phyloP scores from a whole-genome alignment of 1,139 yeast species.

The Geotrichum europaeum region DNA sequence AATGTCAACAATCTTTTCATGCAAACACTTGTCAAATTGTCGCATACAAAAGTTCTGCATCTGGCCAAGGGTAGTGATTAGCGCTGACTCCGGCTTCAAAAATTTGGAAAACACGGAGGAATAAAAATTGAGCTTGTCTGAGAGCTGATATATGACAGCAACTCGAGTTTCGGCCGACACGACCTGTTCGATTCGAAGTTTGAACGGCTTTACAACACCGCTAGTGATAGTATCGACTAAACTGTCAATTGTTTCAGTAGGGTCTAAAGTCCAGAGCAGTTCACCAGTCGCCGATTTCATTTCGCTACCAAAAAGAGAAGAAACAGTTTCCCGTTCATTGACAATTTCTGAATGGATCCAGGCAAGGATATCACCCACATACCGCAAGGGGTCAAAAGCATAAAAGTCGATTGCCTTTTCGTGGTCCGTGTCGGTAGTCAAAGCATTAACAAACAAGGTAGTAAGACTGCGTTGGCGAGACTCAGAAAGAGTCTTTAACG shows the following conservation, averaged over 20 bases:
- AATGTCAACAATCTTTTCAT: conserved; percentile 24
- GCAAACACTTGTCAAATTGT: conserved; percentile 31
- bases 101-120: conserved; percentile 57
- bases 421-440: conserved; percentile 43
- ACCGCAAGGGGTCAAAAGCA: conserved; percentile 77
- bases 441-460: conserved; percentile 46
- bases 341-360: conserved; percentile 85
- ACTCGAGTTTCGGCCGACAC: conserved; percentile 60
- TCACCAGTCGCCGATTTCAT: conserved; percentile 2
- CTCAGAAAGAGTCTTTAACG: conserved; percentile 31
- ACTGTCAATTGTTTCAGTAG: conserved; percentile 26
- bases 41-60: conserved; percentile 27
- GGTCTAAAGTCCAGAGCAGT: conserved; percentile 25
- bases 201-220: conserved; percentile 46
- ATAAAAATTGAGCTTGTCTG: conserved; percentile 61
- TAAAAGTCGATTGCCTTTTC: conserved; percentile 54
- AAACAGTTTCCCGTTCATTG: conserved; percentile 75
- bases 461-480: conserved; percentile 30
- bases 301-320: conserved; percentile 41
- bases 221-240: conserved; percentile 44
- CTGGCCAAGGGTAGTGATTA: conserved; percentile 26
- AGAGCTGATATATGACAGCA: conserved; percentile 50
- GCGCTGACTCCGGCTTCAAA: conserved; percentile 22
- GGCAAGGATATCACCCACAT: conserved; percentile 83
- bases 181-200: conserved; percentile 55